phyloP scores from a whole-genome alignment of 2,329 filamentous ascomycete species.

The Penicillium sp. region DNA sequence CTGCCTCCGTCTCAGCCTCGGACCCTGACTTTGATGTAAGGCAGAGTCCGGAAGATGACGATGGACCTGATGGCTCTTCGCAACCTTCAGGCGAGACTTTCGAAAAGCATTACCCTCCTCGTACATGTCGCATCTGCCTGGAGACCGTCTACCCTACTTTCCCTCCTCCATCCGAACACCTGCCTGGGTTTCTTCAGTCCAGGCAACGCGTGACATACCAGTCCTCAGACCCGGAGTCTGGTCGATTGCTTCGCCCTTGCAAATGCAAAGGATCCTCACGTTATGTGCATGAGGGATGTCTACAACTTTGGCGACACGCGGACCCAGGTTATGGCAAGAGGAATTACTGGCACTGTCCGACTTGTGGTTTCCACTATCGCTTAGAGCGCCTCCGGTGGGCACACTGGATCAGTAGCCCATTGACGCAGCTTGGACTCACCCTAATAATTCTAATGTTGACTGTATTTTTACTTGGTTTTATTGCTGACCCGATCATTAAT shows the following conservation, averaged over 20 bases:
- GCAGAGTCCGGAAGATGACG: too few relatives aligned
- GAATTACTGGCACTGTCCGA: constrained; percentile 80
- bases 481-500: constrained; percentile 86
- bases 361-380: constrained; percentile 74
- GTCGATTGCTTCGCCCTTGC: constrained; percentile 78
- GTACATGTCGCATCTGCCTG: constrained; percentile 82
- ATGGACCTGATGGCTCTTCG: constrained; percentile 7
- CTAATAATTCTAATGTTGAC: constrained; percentile 59
- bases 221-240: constrained; percentile 63
- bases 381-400: constrained; percentile 70
- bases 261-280: constrained; percentile 85
- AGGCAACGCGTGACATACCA: constrained; percentile 58
- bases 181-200: constrained; percentile 51
- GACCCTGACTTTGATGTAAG: too few relatives aligned
- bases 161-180: constrained; percentile 47
- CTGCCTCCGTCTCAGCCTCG: too few relatives aligned
- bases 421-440: constrained; percentile 63
- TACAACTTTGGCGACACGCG: constrained; percentile 71
- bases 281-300: constrained; percentile 87
- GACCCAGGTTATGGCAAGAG: constrained; percentile 56
- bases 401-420: constrained; percentile 57
- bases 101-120: constrained; percentile 55
- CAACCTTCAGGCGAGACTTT: too few relatives aligned
- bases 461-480: constrained; percentile 76
- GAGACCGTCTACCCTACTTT: constrained; percentile 60